Conservation (phyloP, 805 yeast genomes). For the Scheffersomyces amazonensis region DNA sequence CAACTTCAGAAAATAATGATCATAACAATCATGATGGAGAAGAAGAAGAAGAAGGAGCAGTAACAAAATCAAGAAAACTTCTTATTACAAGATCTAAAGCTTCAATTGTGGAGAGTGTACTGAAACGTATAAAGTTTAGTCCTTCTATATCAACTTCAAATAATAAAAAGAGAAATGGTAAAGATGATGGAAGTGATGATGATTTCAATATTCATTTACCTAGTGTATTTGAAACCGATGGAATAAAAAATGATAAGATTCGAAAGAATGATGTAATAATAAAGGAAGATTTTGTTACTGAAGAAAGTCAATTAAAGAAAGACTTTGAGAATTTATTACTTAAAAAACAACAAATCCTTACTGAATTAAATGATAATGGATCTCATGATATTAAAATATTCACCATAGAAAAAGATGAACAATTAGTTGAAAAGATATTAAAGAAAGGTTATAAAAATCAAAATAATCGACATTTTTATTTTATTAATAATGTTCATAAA, state of each 20-base stretch:
- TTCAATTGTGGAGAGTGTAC: too few relatives aligned
- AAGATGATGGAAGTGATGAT: constrained; percentile 1
- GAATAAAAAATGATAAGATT: constrained; percentile 21
- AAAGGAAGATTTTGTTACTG: constrained; percentile 14
- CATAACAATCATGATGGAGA: too few relatives aligned
- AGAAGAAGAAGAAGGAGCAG: too few relatives aligned
- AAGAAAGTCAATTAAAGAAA: constrained; percentile 10
- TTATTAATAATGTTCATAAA: constrained; percentile 7
- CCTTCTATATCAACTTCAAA: not conserved
- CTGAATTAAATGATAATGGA: constrained; percentile 33
- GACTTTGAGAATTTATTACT: constrained; percentile 12
- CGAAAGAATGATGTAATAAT: constrained; percentile 17
- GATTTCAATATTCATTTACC: constrained; percentile 24
- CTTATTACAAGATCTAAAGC: too few relatives aligned
- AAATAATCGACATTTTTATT: constrained; percentile 21
- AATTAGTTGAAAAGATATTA: constrained; percentile 16
- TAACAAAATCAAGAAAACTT: too few relatives aligned
- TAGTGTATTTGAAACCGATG: constrained; percentile 25
- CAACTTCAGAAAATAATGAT: too few relatives aligned
- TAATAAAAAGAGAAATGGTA: not conserved
- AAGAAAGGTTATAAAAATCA: constrained; percentile 3
- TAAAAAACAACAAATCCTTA: constrained; percentile 13
- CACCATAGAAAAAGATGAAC: constrained; percentile 13
- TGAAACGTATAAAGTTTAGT: too few relatives aligned
- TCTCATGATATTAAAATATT: constrained; percentile 14